Evolutionary conservation across 495 filamentous ascomycete genomes (phyloP).

Genomic region (Xylaria telfairii): DNA sequence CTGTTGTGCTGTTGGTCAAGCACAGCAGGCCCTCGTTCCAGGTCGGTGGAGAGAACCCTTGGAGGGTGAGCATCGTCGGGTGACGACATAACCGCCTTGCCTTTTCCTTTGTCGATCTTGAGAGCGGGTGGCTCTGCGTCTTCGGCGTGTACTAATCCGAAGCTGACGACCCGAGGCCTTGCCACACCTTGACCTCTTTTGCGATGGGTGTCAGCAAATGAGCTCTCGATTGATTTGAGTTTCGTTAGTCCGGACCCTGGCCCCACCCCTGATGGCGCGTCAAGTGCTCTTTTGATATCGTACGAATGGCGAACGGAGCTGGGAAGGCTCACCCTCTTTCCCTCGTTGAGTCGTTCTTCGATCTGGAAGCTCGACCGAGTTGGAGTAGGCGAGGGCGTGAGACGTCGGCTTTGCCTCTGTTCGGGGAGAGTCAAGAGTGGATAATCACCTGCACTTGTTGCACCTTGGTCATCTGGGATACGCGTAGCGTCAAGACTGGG

Average conservation of each 20-base stretch:
- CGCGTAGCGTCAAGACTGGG: constrained; percentile 45
- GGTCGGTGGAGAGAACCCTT: constrained; percentile 52
- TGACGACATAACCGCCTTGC: constrained; percentile 51
- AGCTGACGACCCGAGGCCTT: constrained; percentile 40
- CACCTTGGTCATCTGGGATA: constrained; percentile 39
- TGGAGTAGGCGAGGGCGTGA: constrained; percentile 59
- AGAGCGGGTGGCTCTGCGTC: constrained; percentile 28
- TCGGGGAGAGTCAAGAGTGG: constrained; percentile 75
- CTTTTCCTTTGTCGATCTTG: constrained; percentile 54
- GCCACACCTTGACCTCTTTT: constrained; percentile 42
- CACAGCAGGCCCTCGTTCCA: constrained; percentile 54
- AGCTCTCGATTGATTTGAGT: constrained; percentile 38
- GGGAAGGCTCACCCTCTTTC: constrained; percentile 72
- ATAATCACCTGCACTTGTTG: constrained; percentile 62
- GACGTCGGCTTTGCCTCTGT: constrained; percentile 63
- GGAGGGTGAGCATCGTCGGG: constrained; percentile 33
- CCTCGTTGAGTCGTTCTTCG: constrained; percentile 68
- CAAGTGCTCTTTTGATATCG: constrained; percentile 54
- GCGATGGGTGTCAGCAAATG: constrained; percentile 30
- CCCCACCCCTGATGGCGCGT: constrained; percentile 42
- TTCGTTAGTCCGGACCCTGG: constrained; percentile 42
- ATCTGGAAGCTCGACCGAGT: constrained; percentile 66
- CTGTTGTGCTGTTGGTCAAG: constrained; percentile 39
- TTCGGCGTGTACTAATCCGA: constrained; percentile 40
- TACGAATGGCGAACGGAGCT: constrained; percentile 56